Evolutionary conservation across 2,329 filamentous ascomycete genomes (phyloP).

Genomic region (Diaporthe vaccinii): DNA sequence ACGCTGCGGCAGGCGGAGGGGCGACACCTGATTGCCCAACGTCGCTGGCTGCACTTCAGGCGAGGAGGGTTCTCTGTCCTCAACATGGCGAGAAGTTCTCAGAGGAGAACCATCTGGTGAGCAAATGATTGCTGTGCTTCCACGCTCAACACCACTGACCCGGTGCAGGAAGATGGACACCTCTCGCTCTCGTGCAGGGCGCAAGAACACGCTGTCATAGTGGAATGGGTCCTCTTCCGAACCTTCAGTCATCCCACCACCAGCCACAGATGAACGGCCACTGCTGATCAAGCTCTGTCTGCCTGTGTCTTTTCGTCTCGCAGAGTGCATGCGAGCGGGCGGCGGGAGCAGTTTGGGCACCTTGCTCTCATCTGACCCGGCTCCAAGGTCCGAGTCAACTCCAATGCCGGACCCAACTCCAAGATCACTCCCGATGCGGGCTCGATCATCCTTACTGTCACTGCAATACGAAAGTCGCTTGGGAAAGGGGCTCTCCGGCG

Average conservation of each 20-base stretch:
- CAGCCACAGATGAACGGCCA: constrained; percentile 50
- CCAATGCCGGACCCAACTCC: neutral
- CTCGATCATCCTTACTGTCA: constrained; percentile 13
- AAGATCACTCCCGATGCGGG: constrained; percentile 10
- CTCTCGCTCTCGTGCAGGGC: constrained; percentile 57
- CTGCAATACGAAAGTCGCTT: neutral
- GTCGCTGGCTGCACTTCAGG: neutral
- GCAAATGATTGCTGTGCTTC: constrained; percentile 45
- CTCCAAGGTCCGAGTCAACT: neutral
- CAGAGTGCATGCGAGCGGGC: constrained; percentile 39
- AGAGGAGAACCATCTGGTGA: constrained; percentile 42
- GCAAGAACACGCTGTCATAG: constrained; percentile 58
- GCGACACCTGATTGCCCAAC: neutral
- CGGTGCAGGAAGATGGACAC: constrained; percentile 57
- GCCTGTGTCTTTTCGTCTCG: constrained; percentile 6
- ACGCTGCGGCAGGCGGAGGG: neutral
- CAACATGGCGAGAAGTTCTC: neutral
- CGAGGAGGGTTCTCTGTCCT: neutral
- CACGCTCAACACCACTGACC: constrained; percentile 46
- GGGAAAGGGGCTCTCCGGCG: neutral
- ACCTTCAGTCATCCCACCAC: constrained; percentile 32
- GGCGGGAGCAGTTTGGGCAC: constrained; percentile 12
- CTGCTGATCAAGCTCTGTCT: constrained; percentile 42
- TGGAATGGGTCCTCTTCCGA: constrained; percentile 60
- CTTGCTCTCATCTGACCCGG: constrained; percentile 2